phyloP scores from a whole-genome alignment of 140 eudicot species.

The Cichorium intybus region DNA sequence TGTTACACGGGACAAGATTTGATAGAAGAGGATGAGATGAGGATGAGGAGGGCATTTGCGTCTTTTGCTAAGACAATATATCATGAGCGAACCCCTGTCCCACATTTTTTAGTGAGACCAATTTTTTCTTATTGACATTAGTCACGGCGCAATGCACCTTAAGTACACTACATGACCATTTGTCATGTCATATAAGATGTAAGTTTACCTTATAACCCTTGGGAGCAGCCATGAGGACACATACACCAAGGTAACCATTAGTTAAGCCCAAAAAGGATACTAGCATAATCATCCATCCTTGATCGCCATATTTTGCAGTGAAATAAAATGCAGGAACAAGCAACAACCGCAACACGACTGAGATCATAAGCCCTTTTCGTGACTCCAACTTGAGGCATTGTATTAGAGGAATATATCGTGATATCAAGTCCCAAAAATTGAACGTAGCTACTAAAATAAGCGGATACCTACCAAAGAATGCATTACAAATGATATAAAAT shows the following conservation, averaged over 20 bases:
- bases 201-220: constrained; percentile 65
- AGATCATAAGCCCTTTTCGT: constrained; percentile 47
- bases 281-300: constrained; percentile 71
- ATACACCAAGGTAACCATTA: constrained; percentile 69
- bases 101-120: too few relatives aligned
- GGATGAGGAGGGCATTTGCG: too few relatives aligned
- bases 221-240: constrained; percentile 63
- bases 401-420: constrained; percentile 58
- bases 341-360: constrained; percentile 49
- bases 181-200: too few relatives aligned
- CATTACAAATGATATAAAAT: neutral
- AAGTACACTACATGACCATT: too few relatives aligned
- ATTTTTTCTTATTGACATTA: too few relatives aligned
- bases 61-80: too few relatives aligned
- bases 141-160: too few relatives aligned
- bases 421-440: constrained; percentile 60
- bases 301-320: constrained; percentile 72
- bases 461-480: constrained; percentile 51
- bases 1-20: too few relatives aligned
- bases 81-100: too few relatives aligned
- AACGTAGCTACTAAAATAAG: constrained; percentile 68
- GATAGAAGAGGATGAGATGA: too few relatives aligned
- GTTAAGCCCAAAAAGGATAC: constrained; percentile 56
- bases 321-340: constrained; percentile 71
- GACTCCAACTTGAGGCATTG: constrained; percentile 43